Percentiles rank a stretch among this genome's conserved stretches.
phyloP scores from a whole-genome alignment of 352 stramenopile species.

The Phytophthora citrophthora region DNA sequence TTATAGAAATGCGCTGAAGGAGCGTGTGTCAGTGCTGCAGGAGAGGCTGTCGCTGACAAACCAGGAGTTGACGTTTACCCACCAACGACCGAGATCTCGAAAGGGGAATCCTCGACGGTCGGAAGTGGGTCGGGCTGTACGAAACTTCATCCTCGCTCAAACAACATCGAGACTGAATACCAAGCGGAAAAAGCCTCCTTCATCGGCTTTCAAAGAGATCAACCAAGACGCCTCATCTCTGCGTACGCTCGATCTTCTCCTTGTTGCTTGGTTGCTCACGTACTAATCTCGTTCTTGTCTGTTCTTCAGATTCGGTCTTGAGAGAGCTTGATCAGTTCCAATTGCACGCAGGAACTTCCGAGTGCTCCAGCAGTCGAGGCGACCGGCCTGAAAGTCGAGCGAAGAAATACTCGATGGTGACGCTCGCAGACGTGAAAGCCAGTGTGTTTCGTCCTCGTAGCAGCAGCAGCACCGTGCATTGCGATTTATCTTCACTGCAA shows the following conservation, averaged over 20 bases:
- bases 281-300: neutral
- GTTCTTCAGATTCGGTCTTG: slow-evolving; percentile 45
- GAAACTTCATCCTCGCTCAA: slow-evolving; percentile 54
- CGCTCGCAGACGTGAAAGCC: slow-evolving; percentile 52
- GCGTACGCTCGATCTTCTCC: slow-evolving; percentile 12
- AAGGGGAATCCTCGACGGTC: slow-evolving; percentile 31
- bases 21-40: slow-evolving; percentile 55
- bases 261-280: slow-evolving; percentile 4
- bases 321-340: slow-evolving; percentile 62
- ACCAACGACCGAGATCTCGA: slow-evolving; percentile 12
- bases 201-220: slow-evolving; percentile 25
- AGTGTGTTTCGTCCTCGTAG: slow-evolving; percentile 36
- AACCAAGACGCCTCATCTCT: slow-evolving; percentile 32
- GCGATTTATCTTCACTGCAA: slow-evolving; percentile 30
- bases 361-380: slow-evolving; percentile 22
- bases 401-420: slow-evolving; percentile 60
- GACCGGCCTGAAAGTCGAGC: slow-evolving; percentile 11
- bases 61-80: slow-evolving; percentile 27
- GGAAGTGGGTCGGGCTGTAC: slow-evolving; percentile 47
- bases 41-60: slow-evolving; percentile 53
- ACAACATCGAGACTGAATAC: slow-evolving; percentile 15
- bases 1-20: slow-evolving; percentile 23
- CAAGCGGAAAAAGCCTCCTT: slow-evolving; percentile 6
- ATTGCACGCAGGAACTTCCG: slow-evolving; percentile 18
- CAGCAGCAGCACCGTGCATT: slow-evolving; percentile 44